phyloP scores from a whole-genome alignment of 345 rosid genomes.

The Kernera saxatilis region DNA sequence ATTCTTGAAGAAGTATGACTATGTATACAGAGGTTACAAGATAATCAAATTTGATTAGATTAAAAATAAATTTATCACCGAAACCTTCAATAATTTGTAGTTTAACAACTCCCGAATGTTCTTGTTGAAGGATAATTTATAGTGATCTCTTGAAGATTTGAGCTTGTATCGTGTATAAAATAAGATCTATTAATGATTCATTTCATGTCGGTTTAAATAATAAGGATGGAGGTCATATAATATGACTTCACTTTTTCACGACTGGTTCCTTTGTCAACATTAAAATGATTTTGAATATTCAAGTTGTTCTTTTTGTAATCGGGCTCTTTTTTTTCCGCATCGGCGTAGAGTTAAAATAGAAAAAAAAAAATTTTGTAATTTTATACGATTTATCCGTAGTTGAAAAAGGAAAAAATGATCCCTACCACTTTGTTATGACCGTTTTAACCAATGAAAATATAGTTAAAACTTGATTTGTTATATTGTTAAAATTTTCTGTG shows the following conservation, averaged over 20 bases:
- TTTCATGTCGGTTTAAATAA: conserved; percentile 7
- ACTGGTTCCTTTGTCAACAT: neutral
- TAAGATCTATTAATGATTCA: neutral
- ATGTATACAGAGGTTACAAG: neutral
- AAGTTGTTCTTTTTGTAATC: neutral
- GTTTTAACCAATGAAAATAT: neutral
- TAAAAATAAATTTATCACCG: neutral
- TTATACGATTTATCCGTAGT: neutral
- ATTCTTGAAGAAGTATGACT: neutral
- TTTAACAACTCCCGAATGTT: neutral
- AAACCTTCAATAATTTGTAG: neutral
- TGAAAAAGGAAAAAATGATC: no score
- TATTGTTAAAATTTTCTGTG: neutral
- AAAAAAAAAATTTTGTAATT: no score
- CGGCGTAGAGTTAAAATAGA: neutral
- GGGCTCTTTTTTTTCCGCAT: neutral
- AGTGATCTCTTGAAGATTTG: neutral
- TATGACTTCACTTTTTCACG: neutral
- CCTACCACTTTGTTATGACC: neutral
- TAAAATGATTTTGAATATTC: neutral
- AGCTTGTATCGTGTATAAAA: neutral
- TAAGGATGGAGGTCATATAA: neutral
- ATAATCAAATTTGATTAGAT: neutral
- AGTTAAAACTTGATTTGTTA: neutral
- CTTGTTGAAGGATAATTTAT: neutral